A percentile compares a stretch with the other conserved stretches of the same genome.
These are phyloP conservation scores for Mrakia gelida DNA, from an alignment of 768 basidiomycete genomes.

Conservation along the genomic window DNA sequence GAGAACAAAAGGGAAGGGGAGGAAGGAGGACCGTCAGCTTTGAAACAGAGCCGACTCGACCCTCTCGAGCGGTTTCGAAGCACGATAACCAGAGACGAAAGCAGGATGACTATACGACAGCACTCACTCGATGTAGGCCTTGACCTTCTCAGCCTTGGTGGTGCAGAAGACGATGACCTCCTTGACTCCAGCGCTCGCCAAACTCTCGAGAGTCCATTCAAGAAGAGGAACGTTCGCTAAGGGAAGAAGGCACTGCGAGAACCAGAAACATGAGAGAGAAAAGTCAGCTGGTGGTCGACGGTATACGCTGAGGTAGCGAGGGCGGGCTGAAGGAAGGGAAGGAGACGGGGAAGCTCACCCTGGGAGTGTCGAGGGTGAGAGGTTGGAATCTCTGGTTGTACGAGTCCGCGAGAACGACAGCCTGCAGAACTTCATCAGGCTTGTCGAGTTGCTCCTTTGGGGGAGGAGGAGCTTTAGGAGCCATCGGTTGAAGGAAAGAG, in stretches of 20 bases:
- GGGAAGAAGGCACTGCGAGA: constrained; percentile 76
- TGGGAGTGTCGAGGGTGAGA: constrained; percentile 77
- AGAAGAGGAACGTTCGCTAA: constrained; percentile 89
- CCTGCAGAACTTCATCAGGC: constrained; percentile 78
- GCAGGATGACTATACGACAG: no score
- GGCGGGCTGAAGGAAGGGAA: constrained; percentile 29
- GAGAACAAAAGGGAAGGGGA: constrained; percentile 7
- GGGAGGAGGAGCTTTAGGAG: constrained; percentile 54
- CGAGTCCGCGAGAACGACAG: constrained; percentile 91
- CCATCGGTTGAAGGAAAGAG: constrained; percentile 50
- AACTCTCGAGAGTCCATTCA: constrained; percentile 94
- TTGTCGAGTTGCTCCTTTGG: constrained; percentile 64
- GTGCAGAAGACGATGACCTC: constrained; percentile 94
- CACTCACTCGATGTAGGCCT: constrained; percentile 69
- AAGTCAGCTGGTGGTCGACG: not conserved
- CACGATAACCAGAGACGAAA: no score
- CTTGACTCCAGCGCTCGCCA: constrained; percentile 90
- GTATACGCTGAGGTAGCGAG: not conserved
- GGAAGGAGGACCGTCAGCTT: constrained; percentile 9
- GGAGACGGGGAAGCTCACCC: constrained; percentile 53
- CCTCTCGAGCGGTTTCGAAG: not conserved
- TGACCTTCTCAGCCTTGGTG: constrained; percentile 81
- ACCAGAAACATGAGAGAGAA: not conserved
- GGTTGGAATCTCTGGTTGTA: constrained; percentile 92
- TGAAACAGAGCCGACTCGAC: not conserved